Conservation (phyloP, 2,329 filamentous ascomycete genomes). For the Botrytis cinerea region DNA sequence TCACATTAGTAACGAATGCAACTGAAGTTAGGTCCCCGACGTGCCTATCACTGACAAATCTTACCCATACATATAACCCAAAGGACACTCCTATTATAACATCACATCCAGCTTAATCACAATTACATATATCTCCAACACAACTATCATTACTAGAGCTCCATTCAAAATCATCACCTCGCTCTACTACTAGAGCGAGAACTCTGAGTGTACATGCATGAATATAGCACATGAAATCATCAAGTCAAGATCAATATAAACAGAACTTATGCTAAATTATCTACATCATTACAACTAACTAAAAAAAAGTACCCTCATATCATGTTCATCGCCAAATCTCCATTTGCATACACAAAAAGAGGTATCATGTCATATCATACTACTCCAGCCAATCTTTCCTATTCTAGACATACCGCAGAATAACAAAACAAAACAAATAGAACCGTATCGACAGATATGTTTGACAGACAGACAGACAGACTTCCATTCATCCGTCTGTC, state of each 20-base stretch:
- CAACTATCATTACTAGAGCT: not conserved
- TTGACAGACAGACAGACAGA: not conserved
- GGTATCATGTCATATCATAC: slow-evolving; percentile 2
- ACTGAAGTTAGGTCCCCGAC: not conserved
- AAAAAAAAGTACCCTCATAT: not conserved
- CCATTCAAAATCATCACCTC: not conserved
- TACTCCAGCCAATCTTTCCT: not conserved
- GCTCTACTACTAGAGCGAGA: not conserved
- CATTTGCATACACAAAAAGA: not conserved
- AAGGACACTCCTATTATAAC: not conserved
- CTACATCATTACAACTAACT: not conserved
- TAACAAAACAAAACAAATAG: not conserved
- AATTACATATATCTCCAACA: not conserved
- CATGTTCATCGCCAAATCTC: not conserved
- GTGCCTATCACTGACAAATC: accelerated
- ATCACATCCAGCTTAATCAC: not conserved
- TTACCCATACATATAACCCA: accelerated
- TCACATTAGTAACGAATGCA: not conserved
- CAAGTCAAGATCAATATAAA: not conserved
- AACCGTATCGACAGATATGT: not conserved
- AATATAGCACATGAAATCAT: not conserved
- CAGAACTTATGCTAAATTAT: not conserved
- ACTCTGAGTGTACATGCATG: not conserved
- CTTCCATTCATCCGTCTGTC: too few relatives aligned
- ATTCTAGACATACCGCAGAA: not conserved